Evolutionary conservation across 148 eudicot species (phyloP).

Genomic region (Spergularia marina): DNA sequence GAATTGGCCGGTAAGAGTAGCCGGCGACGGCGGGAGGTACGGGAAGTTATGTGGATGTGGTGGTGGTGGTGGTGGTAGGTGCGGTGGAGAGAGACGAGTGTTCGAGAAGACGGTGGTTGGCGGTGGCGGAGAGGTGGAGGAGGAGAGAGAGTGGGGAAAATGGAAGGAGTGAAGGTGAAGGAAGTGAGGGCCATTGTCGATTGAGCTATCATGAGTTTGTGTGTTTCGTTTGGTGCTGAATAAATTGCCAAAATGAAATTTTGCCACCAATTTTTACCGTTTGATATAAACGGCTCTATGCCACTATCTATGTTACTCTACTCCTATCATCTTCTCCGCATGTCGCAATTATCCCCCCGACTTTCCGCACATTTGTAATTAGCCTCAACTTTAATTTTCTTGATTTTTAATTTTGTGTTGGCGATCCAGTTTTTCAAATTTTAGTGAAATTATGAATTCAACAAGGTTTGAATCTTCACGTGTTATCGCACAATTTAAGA

Average conservation of each 20-base stretch:
- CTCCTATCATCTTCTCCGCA: too few relatives aligned
- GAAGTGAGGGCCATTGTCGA: slow-evolving; percentile 44
- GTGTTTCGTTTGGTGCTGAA: not conserved
- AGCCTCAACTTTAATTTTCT: too few relatives aligned
- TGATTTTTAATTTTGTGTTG: too few relatives aligned
- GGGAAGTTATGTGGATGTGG: slow-evolving; percentile 15
- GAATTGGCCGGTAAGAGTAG: slow-evolving; percentile 31
- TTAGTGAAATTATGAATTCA: too few relatives aligned
- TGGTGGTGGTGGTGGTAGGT: not conserved
- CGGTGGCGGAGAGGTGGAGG: slow-evolving; percentile 16
- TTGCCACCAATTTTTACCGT: too few relatives aligned
- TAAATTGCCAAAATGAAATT: too few relatives aligned
- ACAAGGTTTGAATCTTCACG: too few relatives aligned
- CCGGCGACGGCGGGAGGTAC: slow-evolving; percentile 13
- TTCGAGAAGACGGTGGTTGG: slow-evolving; percentile 11
- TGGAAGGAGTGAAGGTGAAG: slow-evolving; percentile 17
- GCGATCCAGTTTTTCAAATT: too few relatives aligned
- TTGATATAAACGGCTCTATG: not conserved
- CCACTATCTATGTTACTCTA: not conserved
- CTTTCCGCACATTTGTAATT: too few relatives aligned
- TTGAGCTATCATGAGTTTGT: slow-evolving; percentile 1
- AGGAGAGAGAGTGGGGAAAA: slow-evolving; percentile 13
- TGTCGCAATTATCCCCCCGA: too few relatives aligned
- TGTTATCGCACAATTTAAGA: too few relatives aligned
- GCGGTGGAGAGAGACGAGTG: slow-evolving; percentile 14